Percentiles rank a stretch among this genome's conserved stretches.
Evolutionary conservation across 371 early-diverging fungal genomes (phyloP).

Genomic region (Polyrhizophydium stewartii): DNA sequence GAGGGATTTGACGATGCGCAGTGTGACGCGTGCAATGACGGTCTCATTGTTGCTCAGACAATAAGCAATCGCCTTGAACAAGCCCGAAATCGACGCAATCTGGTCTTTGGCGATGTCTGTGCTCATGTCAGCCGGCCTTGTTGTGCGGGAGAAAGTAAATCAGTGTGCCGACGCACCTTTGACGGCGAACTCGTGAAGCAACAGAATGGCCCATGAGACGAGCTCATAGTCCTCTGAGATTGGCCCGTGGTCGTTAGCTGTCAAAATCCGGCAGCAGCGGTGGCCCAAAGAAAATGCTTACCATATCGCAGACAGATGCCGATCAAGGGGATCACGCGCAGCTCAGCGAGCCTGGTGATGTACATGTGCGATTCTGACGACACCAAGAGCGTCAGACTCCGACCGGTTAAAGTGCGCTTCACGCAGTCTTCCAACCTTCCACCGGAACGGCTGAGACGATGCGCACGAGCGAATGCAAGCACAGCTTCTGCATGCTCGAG

Average conservation of each 20-base stretch:
- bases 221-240: constrained; percentile 67
- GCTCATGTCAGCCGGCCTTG: not conserved
- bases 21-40: constrained; percentile 64
- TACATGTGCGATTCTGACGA: not conserved
- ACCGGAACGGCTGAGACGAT: constrained; percentile 46
- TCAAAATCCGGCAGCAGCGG: no score
- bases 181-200: constrained; percentile 76
- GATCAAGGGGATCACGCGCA: constrained; percentile 63
- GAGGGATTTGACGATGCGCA: constrained; percentile 70
- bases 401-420: not conserved
- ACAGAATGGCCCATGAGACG: constrained; percentile 75
- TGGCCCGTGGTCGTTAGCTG: not conserved
- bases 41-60: constrained; percentile 58
- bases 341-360: constrained; percentile 53
- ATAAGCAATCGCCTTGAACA: constrained; percentile 54
- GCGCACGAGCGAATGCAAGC: constrained; percentile 76
- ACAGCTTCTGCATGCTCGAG: constrained; percentile 77
- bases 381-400: not conserved
- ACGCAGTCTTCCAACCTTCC: not conserved
- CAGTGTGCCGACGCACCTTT: constrained; percentile 40
- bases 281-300: no score
- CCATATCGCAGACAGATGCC: constrained; percentile 66
- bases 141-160: not conserved
- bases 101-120: constrained; percentile 12
- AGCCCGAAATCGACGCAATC: constrained; percentile 59